Evolutionary conservation across 2,329 filamentous ascomycete species (phyloP).

Genomic region (Exophiala lecanii-corni): DNA sequence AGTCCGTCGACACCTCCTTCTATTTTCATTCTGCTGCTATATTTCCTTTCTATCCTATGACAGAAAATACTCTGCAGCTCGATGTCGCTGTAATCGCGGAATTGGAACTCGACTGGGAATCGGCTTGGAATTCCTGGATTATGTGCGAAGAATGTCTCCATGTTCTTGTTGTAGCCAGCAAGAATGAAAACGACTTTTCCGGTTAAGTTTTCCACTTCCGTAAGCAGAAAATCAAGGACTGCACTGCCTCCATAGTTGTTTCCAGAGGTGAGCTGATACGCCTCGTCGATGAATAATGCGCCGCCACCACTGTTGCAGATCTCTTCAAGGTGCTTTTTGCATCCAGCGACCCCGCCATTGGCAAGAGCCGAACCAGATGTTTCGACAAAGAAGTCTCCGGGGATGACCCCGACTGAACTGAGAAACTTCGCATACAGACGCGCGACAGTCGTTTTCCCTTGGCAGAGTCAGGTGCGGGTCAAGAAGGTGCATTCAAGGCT

Average conservation of each 20-base stretch:
- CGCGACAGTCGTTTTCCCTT: conserved; percentile 71
- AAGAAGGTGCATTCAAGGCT: conserved; percentile 2
- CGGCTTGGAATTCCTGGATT: conserved; percentile 68
- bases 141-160: conserved; percentile 72
- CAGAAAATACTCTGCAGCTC: conserved; percentile 62
- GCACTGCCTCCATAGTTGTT: conserved; percentile 54
- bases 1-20: conserved; percentile 57
- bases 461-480: conserved; percentile 10
- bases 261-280: conserved; percentile 64
- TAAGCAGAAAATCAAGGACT: conserved; percentile 66
- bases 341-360: conserved; percentile 55
- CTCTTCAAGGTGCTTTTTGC: conserved; percentile 52
- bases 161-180: conserved; percentile 68
- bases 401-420: conserved; percentile 56
- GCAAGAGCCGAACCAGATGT: conserved; percentile 65
- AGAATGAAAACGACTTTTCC: conserved; percentile 69
- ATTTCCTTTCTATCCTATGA: conserved; percentile 52
- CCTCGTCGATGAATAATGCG: conserved; percentile 72
- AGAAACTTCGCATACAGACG: conserved; percentile 65
- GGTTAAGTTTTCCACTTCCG: conserved; percentile 66
- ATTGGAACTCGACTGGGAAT: conserved; percentile 62
- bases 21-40: conserved; percentile 51
- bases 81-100: conserved; percentile 62
- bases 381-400: conserved; percentile 59
- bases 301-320: conserved; percentile 60